Evolutionary conservation across 805 yeast genomes (phyloP).

Genomic region (Hanseniaspora occidentalis): DNA sequence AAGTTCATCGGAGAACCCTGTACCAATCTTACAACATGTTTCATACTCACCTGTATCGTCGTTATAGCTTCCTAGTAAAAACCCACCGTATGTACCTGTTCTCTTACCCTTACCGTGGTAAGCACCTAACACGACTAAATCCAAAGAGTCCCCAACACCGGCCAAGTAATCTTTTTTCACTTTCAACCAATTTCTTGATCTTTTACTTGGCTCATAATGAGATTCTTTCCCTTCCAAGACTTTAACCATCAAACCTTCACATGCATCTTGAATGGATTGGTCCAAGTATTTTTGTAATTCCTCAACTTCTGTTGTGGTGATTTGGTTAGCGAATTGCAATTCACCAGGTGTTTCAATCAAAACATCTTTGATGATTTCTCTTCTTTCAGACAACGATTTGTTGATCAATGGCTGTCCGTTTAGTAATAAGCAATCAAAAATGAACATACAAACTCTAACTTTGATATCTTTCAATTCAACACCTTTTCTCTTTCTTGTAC

Average conservation of each 20-base stretch:
- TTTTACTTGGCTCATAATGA: slow-evolving; percentile 83
- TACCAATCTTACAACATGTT: slow-evolving; percentile 93
- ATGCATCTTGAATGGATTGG: slow-evolving; percentile 74
- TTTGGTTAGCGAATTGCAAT: slow-evolving; percentile 65
- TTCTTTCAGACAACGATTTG: slow-evolving; percentile 55
- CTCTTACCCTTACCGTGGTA: slow-evolving; percentile 90
- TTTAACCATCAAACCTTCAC: slow-evolving; percentile 96
- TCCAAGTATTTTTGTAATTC: slow-evolving; percentile 80
- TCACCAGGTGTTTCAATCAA: slow-evolving; percentile 59
- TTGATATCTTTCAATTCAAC: slow-evolving; percentile 80
- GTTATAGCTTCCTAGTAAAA: slow-evolving; percentile 79
- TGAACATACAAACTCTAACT: slow-evolving; percentile 85
- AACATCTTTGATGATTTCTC: slow-evolving; percentile 43
- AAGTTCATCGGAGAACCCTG: slow-evolving; percentile 87
- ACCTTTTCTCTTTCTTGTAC: slow-evolving; percentile 89
- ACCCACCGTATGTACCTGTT: slow-evolving; percentile 93
- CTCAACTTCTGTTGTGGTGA: slow-evolving; percentile 54
- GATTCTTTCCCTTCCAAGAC: slow-evolving; percentile 72
- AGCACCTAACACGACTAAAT: slow-evolving; percentile 87
- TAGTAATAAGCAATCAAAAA: slow-evolving; percentile 70
- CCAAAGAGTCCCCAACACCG: slow-evolving; percentile 93
- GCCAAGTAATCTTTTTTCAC: slow-evolving; percentile 88
- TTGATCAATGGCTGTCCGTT: slow-evolving; percentile 64
- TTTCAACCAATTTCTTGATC: slow-evolving; percentile 92
- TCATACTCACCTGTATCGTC: slow-evolving; percentile 87